These are phyloP conservation scores for Hyphodiscus hymeniophilus DNA, from an alignment of 495 filamentous ascomycete genomes.

Conservation along the genomic window DNA sequence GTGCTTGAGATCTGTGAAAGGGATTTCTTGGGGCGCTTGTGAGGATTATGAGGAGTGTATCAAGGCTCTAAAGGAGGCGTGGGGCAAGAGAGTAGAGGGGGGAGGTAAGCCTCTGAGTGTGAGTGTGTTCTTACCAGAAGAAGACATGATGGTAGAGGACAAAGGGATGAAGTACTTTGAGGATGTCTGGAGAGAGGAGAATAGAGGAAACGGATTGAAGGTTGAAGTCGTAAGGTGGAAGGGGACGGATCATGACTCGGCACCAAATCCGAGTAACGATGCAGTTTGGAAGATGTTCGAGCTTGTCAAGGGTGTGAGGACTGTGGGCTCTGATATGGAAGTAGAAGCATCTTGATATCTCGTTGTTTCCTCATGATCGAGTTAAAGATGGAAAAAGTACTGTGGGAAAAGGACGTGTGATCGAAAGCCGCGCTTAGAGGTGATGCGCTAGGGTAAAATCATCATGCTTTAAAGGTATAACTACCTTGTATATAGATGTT, in stretches of 20 bases:
- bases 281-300: not conserved
- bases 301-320: not conserved
- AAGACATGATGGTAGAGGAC: constrained; percentile 17
- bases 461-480: too few relatives aligned
- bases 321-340: too few relatives aligned
- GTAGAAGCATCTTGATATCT: too few relatives aligned
- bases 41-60: constrained; percentile 11
- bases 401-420: too few relatives aligned
- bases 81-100: constrained; percentile 5
- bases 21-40: constrained; percentile 9
- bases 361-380: too few relatives aligned
- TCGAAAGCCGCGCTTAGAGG: too few relatives aligned
- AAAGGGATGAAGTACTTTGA: constrained; percentile 19
- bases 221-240: constrained; percentile 2
- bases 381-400: too few relatives aligned
- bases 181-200: constrained; percentile 14
- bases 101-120: constrained; percentile 10
- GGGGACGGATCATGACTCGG: constrained; percentile 13
- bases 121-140: constrained; percentile 9
- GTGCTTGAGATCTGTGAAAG: constrained; percentile 14
- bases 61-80: not conserved
- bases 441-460: too few relatives aligned
- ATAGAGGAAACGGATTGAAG: constrained; percentile 13
- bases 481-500: too few relatives aligned
- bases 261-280: constrained; percentile 6